Conservation (phyloP, 495 filamentous ascomycete species). For the Penicillium salamii region DNA sequence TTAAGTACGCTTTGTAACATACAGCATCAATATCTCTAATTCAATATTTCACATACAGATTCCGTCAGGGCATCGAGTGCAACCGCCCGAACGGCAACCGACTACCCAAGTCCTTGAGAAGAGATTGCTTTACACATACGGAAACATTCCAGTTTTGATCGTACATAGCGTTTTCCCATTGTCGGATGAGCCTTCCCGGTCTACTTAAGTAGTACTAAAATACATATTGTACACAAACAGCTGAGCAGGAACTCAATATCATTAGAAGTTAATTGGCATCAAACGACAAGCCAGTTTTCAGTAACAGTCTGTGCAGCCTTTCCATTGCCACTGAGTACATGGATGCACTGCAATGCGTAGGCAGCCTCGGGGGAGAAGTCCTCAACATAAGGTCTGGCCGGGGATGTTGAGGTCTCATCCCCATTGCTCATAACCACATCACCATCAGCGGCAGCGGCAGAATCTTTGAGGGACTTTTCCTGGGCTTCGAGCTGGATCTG, state of each 20-base stretch:
- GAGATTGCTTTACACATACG: no score
- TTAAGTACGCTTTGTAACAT: not conserved
- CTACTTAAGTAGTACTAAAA: not conserved
- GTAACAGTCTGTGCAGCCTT: conserved; percentile 54
- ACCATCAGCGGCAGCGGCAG: not conserved
- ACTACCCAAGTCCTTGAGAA: no score
- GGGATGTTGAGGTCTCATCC: conserved; percentile 1
- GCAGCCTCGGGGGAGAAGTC: conserved; percentile 73
- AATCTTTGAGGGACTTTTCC: conserved; percentile 13
- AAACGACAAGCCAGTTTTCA: conserved; percentile 57
- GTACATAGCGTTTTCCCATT: not conserved
- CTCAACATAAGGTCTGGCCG: conserved; percentile 42
- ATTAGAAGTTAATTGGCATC: conserved; percentile 4
- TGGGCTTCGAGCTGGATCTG: conserved; percentile 31
- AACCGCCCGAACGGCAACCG: no score
- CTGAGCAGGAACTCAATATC: not conserved
- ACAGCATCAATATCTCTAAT: not conserved
- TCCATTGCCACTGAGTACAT: conserved; percentile 60
- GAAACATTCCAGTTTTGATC: no score
- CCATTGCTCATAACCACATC: conserved; percentile 31
- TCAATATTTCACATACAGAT: not conserved
- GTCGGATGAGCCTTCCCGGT: not conserved
- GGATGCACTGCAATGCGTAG: conserved; percentile 68
- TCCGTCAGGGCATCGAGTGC: no score
- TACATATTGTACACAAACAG: not conserved